phyloP scores from a whole-genome alignment of 2,329 filamentous ascomycete genomes.

The Colletotrichum echinochloae region DNA sequence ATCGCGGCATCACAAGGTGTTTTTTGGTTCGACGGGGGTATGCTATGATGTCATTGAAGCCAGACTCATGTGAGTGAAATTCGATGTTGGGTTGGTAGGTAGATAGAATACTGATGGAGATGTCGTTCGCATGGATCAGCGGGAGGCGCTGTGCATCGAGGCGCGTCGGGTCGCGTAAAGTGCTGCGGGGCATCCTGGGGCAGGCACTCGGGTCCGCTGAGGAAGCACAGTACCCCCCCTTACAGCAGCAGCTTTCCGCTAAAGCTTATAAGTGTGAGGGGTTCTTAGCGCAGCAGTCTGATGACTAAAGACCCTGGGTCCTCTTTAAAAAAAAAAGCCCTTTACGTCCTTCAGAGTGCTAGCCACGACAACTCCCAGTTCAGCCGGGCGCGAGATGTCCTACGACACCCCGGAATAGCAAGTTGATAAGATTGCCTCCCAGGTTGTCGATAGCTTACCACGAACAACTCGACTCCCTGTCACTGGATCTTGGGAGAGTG shows the following conservation, averaged over 20 bases:
- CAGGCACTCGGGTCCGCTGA: background rate
- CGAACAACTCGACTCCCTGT: too few species aligned
- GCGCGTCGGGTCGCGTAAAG: slow-evolving; percentile 20
- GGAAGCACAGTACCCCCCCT: background rate
- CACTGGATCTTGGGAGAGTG: background rate
- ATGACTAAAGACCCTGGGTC: slow-evolving; percentile 21
- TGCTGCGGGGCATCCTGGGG: background rate
- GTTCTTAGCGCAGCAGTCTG: too few species aligned
- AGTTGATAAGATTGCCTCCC: slow-evolving; percentile 8
- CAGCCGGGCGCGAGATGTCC: slow-evolving; percentile 6
- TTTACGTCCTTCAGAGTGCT: too few species aligned
- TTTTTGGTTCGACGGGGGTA: too few species aligned
- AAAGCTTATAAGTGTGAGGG: too few species aligned
- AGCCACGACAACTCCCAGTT: background rate
- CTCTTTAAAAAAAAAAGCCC: too few species aligned
- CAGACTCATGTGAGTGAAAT: slow-evolving; percentile 49
- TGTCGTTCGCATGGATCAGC: background rate
- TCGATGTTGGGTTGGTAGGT: background rate
- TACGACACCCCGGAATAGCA: background rate
- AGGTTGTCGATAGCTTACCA: background rate
- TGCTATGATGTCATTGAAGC: slow-evolving; percentile 56
- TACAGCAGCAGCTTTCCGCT: background rate
- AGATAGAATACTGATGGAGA: background rate
- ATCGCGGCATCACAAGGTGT: slow-evolving; percentile 50
- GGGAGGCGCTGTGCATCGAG: background rate